A percentile compares a stretch with the other conserved stretches of the same genome.
These are phyloP conservation scores for Xylaria sp. DNA, from an alignment of 495 filamentous ascomycete genomes.

Conservation along the genomic window DNA sequence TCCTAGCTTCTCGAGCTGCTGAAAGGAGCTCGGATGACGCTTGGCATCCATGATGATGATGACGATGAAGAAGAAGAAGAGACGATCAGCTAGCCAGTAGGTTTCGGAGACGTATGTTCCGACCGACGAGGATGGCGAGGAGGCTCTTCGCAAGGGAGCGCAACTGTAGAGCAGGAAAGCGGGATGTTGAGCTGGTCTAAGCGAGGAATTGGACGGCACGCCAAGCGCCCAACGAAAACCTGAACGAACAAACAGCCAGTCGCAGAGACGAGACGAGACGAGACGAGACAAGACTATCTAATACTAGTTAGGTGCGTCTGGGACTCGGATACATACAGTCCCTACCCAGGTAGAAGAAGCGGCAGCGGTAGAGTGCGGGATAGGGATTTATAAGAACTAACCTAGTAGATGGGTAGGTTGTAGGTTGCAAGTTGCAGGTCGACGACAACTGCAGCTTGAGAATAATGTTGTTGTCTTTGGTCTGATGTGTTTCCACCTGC, in stretches of 20 bases:
- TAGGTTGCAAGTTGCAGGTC: no score
- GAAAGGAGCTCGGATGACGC: slow-evolving; percentile 92
- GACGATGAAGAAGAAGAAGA: no score
- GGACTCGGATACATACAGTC: neutral
- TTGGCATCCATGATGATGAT: slow-evolving; percentile 80
- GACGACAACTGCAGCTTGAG: no score
- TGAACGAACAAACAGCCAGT: neutral
- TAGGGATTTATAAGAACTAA: neutral
- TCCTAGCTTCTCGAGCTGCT: slow-evolving; percentile 98
- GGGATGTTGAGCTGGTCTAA: neutral
- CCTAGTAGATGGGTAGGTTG: neutral
- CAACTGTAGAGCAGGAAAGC: neutral
- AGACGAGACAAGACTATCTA: no score
- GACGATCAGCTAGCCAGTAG: slow-evolving; percentile 18
- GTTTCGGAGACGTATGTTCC: slow-evolving; percentile 24
- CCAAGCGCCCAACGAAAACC: neutral
- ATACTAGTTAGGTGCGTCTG: neutral
- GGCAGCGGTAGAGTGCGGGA: neutral
- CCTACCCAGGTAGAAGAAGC: neutral
- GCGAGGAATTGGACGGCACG: neutral
- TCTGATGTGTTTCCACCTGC: neutral
- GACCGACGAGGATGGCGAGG: slow-evolving; percentile 26
- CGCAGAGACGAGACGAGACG: no score
- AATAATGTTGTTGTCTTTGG: neutral
- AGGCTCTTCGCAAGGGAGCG: neutral